phyloP scores from a whole-genome alignment of 768 basidiomycete genomes.

The Grammothele lineata region DNA sequence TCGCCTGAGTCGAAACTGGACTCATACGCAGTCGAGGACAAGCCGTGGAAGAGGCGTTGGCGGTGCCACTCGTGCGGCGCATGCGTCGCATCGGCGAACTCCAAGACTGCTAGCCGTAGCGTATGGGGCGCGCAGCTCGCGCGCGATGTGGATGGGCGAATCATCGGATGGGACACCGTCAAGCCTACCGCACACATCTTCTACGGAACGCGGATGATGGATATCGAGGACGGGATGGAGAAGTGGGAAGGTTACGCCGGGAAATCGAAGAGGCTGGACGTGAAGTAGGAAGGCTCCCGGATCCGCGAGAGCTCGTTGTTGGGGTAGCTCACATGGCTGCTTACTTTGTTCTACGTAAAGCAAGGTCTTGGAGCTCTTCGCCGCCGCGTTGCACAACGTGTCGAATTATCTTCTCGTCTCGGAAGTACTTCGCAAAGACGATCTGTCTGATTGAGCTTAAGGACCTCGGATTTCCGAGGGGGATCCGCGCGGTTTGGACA shows the following conservation, averaged over 20 bases:
- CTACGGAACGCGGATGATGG: constrained; percentile 58
- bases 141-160: constrained; percentile 45
- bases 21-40: constrained; percentile 41
- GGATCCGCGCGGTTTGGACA: too few species aligned
- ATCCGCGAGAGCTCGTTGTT: too few species aligned
- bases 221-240: constrained; percentile 48
- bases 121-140: constrained; percentile 57
- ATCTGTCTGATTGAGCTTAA: too few species aligned
- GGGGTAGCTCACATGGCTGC: too few species aligned
- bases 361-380: too few species aligned
- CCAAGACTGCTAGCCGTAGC: constrained; percentile 44
- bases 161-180: constrained; percentile 48
- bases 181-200: constrained; percentile 66
- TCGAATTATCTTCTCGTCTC: too few species aligned
- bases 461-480: too few species aligned
- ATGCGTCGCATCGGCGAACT: constrained; percentile 49
- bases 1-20: constrained; percentile 37
- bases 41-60: constrained; percentile 57
- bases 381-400: too few species aligned
- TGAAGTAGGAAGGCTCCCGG: too few species aligned
- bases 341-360: too few species aligned
- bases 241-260: constrained; percentile 69
- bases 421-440: too few species aligned
- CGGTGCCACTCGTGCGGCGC: constrained; percentile 61
- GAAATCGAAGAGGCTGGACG: constrained; percentile 34